Evolutionary conservation across 2,329 filamentous ascomycete genomes (phyloP).

Genomic region (Fusarium drepaniforme): DNA sequence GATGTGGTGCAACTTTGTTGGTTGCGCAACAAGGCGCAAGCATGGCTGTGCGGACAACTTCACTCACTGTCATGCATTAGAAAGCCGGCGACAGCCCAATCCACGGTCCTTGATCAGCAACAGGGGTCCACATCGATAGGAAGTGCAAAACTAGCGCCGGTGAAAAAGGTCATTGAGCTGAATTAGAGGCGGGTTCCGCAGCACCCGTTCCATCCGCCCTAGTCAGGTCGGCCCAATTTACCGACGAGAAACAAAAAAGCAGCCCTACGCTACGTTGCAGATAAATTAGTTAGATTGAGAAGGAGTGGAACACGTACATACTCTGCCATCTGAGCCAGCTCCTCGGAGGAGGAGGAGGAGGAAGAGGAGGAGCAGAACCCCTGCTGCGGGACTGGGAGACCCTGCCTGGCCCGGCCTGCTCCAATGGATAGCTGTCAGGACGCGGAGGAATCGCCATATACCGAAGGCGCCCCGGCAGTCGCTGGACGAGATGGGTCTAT

Average conservation of each 20-base stretch:
- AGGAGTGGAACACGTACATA: not conserved
- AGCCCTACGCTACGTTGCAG: not conserved
- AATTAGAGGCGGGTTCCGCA: not conserved
- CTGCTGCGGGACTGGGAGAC: not conserved
- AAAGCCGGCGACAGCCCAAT: not conserved
- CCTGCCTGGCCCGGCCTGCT: not conserved
- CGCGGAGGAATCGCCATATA: not conserved
- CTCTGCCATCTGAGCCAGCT: not conserved
- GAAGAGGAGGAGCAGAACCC: not conserved
- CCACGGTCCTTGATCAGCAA: constrained; percentile 1
- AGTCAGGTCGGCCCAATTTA: not conserved
- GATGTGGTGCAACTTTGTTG: constrained; percentile 1
- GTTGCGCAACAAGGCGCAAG: constrained; percentile 22
- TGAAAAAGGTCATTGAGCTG: not conserved
- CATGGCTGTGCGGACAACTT: constrained; percentile 25
- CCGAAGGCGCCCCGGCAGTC: not conserved
- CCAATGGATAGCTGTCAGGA: not conserved
- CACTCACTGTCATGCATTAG: not conserved
- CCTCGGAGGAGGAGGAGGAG: not conserved
- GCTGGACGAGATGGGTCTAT: not conserved
- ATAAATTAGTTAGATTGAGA: not conserved
- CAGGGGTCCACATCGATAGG: constrained; percentile 2
- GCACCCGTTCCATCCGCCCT: not conserved
- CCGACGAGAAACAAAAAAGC: not conserved
- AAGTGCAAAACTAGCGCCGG: not conserved